Evolutionary conservation across 805 yeast genomes (phyloP).

Genomic region (Ogataea chonburiensis): DNA sequence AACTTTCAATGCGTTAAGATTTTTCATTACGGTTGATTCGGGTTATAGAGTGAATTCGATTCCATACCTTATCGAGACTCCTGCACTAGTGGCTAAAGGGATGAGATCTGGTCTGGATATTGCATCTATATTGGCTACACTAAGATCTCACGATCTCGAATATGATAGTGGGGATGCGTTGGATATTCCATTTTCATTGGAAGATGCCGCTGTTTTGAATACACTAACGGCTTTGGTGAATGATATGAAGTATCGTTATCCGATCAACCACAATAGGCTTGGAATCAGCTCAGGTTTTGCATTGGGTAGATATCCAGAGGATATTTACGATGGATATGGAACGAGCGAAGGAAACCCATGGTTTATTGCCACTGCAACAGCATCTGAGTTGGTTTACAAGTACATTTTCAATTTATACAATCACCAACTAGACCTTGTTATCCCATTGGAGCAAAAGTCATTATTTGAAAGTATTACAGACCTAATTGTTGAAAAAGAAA

Average conservation of each 20-base stretch:
- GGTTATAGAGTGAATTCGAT: conserved; percentile 41
- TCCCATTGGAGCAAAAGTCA: conserved; percentile 25
- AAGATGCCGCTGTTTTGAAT: conserved; percentile 55
- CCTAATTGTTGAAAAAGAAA: conserved; percentile 18
- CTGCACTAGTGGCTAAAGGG: conserved; percentile 38
- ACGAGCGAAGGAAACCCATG: conserved; percentile 87
- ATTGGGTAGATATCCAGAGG: conserved; percentile 92
- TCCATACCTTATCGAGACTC: conserved; percentile 71
- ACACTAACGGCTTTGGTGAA: conserved; percentile 61
- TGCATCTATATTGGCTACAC: conserved; percentile 57
- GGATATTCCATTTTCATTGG: conserved; percentile 61
- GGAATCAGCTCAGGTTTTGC: conserved; percentile 54
- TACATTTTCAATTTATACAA: conserved; percentile 45
- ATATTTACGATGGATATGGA: conserved; percentile 74
- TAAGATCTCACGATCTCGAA: conserved; percentile 46
- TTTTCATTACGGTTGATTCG: conserved; percentile 39
- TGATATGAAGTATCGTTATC: conserved; percentile 74
- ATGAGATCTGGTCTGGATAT: conserved; percentile 74
- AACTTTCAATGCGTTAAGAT: conserved; percentile 37
- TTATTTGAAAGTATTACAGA: conserved; percentile 27
- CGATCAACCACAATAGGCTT: conserved; percentile 59
- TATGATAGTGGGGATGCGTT: conserved; percentile 30
- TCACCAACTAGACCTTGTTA: conserved; percentile 42
- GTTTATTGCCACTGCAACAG: conserved; percentile 77
- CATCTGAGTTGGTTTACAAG: conserved; percentile 61